phyloP scores from a whole-genome alignment of 495 filamentous ascomycete species.

The Paragyromitra xinjiangensis region DNA sequence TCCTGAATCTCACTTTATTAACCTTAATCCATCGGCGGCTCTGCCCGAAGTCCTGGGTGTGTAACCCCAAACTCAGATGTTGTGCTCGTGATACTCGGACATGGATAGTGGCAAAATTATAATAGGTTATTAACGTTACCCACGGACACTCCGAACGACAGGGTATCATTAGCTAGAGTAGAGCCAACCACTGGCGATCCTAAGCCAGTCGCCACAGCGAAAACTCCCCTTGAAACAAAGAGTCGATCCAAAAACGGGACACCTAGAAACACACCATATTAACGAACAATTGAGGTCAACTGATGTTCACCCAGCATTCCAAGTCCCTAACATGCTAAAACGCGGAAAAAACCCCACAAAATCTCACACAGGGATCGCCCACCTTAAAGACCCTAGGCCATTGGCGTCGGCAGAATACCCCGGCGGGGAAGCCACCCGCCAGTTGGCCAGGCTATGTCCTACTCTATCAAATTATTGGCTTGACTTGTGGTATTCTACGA shows the following conservation, averaged over 20 bases:
- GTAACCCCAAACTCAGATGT: not conserved
- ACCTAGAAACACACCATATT: too few relatives aligned
- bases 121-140: not conserved
- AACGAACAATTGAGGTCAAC: too few relatives aligned
- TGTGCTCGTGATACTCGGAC: not conserved
- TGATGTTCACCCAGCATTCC: too few relatives aligned
- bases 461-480: not conserved
- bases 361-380: not conserved
- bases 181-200: not conserved
- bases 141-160: not conserved
- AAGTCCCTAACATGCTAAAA: not conserved
- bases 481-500: not conserved
- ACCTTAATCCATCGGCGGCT: not conserved
- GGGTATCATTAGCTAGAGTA: not conserved
- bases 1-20: not conserved
- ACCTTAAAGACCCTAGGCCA: not conserved
- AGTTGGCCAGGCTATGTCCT: not conserved
- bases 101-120: not conserved
- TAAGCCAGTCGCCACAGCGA: not conserved
- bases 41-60: not conserved
- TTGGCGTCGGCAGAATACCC: not conserved
- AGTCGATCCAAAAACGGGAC: too few relatives aligned
- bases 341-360: not conserved
- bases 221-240: too few relatives aligned
- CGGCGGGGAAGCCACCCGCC: not conserved